Base-by-base conservation (phyloP, 2,329 filamentous ascomycete species). In the Passalora sequoiae region DNA sequence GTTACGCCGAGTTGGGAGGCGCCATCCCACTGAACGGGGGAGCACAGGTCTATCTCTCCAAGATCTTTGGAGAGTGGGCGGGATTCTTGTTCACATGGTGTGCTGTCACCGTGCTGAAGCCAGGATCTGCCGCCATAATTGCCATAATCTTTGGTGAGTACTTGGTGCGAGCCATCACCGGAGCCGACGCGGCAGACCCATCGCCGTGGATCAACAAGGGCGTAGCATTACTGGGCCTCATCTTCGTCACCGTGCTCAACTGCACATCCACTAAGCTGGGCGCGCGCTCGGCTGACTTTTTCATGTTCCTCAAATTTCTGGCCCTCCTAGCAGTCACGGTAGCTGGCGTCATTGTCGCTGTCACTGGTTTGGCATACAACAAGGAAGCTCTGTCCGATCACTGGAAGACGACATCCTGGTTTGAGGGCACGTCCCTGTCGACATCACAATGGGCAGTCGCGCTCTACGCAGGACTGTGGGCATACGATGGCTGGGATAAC, bases 81-180 rank as follows among this genome's bases (percentile, higher is more conserved):
- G 92, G 92, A 0, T 98, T 98, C 61, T 72, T 97, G 24, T 98
- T 96, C 66, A 94, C 89, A 2, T 98, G 92, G 92, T 89, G 87
- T 39, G 89, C 92, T 1, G 88, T 97, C 12, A 77, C 92, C 47
- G 92, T 98, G 9, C 72, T 98, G 49, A 97, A 96, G 69, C 92
- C 92, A 0, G 92, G 92, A 2, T 86, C 86, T 28, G 83, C 89
- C 7, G 92, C 92, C 49, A 98, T 98, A 61, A 88, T 98, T 53
- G 78, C 91, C 53, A 96, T 98, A 55, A 96, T 98, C 60, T 96
- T 97, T 73, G 92, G 92, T 31, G 92, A 98, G 68, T 98, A 98
- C 62, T 72, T 95, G n/a, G 87, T 96, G 40, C 78, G 89, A 35
- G 89, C 89, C 10, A 76, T 85, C 31, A 83, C 94, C 46, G 89